Percentiles rank a stretch among this genome's conserved stretches.
Conservation (phyloP, 768 basidiomycete species). For the Tremella yokohamensis region DNA sequence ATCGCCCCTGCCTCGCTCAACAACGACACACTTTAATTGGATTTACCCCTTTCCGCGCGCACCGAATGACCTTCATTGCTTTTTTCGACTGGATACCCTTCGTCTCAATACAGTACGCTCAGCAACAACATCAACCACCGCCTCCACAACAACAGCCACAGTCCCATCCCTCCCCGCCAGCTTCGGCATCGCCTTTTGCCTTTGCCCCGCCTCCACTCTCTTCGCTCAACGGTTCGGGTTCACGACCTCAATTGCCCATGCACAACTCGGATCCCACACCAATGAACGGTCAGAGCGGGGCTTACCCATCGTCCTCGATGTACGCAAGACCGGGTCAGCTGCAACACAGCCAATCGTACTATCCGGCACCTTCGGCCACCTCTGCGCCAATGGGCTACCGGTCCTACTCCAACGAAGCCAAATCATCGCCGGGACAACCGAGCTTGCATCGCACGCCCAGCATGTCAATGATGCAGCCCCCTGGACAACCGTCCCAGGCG, state of each 20-base stretch:
- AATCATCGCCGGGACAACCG: slow-evolving; percentile 12
- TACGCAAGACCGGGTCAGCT: slow-evolving; percentile 15
- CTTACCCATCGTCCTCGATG: not conserved
- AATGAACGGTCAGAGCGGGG: slow-evolving; percentile 9
- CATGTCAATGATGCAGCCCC: slow-evolving; percentile 13
- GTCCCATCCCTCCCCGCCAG: slow-evolving; percentile 20
- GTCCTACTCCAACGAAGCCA: slow-evolving; percentile 34
- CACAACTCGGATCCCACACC: slow-evolving; percentile 29
- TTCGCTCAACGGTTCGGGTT: slow-evolving; percentile 16
- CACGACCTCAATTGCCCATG: slow-evolving; percentile 17
- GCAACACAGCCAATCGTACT: slow-evolving; percentile 22
- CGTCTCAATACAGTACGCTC: slow-evolving; percentile 7
- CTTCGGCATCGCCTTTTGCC: slow-evolving; percentile 41
- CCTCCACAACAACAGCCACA: slow-evolving; percentile 2
- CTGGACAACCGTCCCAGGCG: not conserved
- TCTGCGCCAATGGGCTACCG: slow-evolving; percentile 34
- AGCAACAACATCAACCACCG: slow-evolving; percentile 1
- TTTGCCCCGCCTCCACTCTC: slow-evolving; percentile 45
- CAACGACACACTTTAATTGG: no score
- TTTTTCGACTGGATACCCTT: no score
- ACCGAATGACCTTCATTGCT: no score
- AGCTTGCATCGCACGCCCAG: slow-evolving; percentile 24
- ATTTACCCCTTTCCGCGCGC: no score
- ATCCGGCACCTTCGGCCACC: slow-evolving; percentile 12
- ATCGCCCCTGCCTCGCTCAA: no score